Percentiles rank a stretch among this genome's conserved stretches.
These are phyloP conservation scores for Wickerhamomyces tratensis DNA, from an alignment of 805 yeast genomes.

Conservation along the genomic window DNA sequence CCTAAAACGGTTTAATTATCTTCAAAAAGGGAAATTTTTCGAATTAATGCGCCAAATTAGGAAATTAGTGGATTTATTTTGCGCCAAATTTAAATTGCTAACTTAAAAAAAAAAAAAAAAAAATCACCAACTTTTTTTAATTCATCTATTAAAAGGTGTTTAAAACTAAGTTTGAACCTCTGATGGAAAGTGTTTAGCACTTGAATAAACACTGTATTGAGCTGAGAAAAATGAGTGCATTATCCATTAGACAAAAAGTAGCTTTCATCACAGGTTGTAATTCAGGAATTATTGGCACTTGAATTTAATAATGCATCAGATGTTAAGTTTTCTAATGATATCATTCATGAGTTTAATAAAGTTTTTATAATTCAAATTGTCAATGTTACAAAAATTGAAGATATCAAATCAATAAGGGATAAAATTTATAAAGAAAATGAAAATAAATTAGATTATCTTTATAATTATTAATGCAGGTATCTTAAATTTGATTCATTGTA, in stretches of 20 bases:
- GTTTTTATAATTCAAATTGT: slow-evolving; percentile 3
- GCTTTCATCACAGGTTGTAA: slow-evolving; percentile 56
- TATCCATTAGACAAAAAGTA: slow-evolving; percentile 16
- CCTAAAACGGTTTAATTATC: too few species aligned
- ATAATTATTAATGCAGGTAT: slow-evolving; percentile 35
- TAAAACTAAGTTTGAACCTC: too few species aligned
- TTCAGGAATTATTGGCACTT: slow-evolving; percentile 41
- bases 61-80: too few species aligned
- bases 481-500: slow-evolving; percentile 19
- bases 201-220: too few species aligned
- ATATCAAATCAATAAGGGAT: slow-evolving; percentile 18
- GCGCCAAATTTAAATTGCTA: too few species aligned
- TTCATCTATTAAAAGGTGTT: too few species aligned
- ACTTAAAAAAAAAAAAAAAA: too few species aligned
- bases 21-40: too few species aligned
- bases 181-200: too few species aligned
- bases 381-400: slow-evolving; percentile 26
- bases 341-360: slow-evolving; percentile 13
- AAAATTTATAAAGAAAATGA: slow-evolving; percentile 15
- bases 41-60: too few species aligned
- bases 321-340: slow-evolving; percentile 19
- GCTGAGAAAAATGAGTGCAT: too few species aligned
- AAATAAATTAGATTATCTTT: slow-evolving; percentile 27
- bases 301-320: slow-evolving; percentile 33
- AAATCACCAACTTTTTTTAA: too few species aligned